Percentiles rank a stretch among this genome's conserved stretches.
Evolutionary conservation across 140 eudicot species (phyloP).

Genomic region (Anethum foeniculum): DNA sequence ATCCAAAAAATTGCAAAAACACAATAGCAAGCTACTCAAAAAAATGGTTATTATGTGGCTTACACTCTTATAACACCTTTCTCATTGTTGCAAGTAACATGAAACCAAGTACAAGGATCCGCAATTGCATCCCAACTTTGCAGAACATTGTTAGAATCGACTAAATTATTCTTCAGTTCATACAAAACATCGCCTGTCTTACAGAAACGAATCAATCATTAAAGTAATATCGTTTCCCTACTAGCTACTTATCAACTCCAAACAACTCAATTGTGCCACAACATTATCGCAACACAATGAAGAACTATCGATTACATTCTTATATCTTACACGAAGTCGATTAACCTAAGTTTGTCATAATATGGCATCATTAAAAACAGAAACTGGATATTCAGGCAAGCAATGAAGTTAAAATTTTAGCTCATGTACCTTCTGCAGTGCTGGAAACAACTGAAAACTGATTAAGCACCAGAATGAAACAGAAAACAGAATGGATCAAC

Average conservation of each 20-base stretch:
- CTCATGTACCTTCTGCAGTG: slow-evolving; percentile 60
- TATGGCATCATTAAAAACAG: too few relatives aligned
- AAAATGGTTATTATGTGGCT: slow-evolving; percentile 17
- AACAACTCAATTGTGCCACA: too few relatives aligned
- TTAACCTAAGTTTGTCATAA: not conserved
- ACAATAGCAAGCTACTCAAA: not conserved
- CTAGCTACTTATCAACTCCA: not conserved
- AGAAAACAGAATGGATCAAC: slow-evolving; percentile 29
- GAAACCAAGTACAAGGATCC: slow-evolving; percentile 86
- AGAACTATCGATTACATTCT: too few relatives aligned
- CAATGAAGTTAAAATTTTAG: not conserved
- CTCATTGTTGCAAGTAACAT: slow-evolving; percentile 56
- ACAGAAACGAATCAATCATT: slow-evolving; percentile 13
- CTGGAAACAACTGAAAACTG: slow-evolving; percentile 31
- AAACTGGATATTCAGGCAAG: too few relatives aligned
- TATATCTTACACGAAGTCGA: not conserved
- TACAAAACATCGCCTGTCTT: slow-evolving; percentile 56
- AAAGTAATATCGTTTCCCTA: not conserved
- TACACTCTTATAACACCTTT: slow-evolving; percentile 65
- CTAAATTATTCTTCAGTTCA: slow-evolving; percentile 32
- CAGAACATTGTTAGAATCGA: slow-evolving; percentile 47
- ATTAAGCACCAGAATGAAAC: slow-evolving; percentile 46
- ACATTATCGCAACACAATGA: too few relatives aligned
- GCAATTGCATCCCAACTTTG: slow-evolving; percentile 72
- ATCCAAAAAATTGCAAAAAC: not conserved